phyloP scores from a whole-genome alignment of 2,329 filamentous ascomycete species.

The Phoma sp. region DNA sequence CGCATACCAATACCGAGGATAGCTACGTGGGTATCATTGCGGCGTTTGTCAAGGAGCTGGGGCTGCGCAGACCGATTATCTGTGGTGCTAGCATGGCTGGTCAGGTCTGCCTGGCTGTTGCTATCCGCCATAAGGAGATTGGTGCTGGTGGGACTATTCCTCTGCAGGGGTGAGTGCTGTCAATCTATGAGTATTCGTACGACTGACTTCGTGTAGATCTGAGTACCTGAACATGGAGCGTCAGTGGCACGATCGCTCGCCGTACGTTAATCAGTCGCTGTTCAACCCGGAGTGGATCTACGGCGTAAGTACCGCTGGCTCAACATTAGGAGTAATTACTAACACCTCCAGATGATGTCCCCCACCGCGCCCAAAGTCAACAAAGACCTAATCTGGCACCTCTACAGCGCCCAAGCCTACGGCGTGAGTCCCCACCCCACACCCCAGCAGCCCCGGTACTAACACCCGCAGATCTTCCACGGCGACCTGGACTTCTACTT shows the following conservation, averaged over 20 bases:
- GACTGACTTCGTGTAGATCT: constrained; percentile 28
- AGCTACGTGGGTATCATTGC: constrained; percentile 55
- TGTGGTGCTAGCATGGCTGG: constrained; percentile 60
- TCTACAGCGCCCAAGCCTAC: constrained; percentile 58
- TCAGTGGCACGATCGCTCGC: constrained; percentile 54
- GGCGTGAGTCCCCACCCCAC: constrained; percentile 35
- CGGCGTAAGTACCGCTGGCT: constrained; percentile 35
- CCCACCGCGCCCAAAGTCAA: constrained; percentile 54
- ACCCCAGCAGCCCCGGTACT: not conserved
- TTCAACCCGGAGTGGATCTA: constrained; percentile 59
- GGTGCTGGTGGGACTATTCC: constrained; percentile 56
- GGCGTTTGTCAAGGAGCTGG: constrained; percentile 53
- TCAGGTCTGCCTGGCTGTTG: constrained; percentile 57
- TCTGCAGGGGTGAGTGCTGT: constrained; percentile 48
- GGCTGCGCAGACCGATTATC: constrained; percentile 55
- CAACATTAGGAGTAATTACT: not conserved
- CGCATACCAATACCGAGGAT: constrained; percentile 58
- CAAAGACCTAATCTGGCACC: constrained; percentile 58
- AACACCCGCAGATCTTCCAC: constrained; percentile 52
- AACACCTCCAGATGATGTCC: constrained; percentile 51
- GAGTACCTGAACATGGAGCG: constrained; percentile 54
- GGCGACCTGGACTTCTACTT: constrained; percentile 61
- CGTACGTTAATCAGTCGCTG: constrained; percentile 56
- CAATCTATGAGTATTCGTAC: constrained; percentile 2
- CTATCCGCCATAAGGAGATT: constrained; percentile 55